phyloP scores from a whole-genome alignment of 2,329 filamentous ascomycete genomes.

The Cladophialophora chaetospira region DNA sequence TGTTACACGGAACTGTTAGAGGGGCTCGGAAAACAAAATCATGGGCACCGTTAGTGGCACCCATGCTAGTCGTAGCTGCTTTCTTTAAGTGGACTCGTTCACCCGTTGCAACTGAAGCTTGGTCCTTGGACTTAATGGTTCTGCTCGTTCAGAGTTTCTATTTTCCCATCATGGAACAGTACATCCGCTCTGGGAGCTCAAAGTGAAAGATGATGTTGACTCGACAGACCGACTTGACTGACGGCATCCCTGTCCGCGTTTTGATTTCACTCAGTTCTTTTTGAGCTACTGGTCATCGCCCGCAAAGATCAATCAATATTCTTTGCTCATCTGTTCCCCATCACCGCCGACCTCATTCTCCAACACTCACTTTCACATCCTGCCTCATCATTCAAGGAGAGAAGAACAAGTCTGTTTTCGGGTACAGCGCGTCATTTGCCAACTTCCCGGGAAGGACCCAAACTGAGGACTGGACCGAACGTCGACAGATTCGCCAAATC shows the following conservation, averaged over 20 bases:
- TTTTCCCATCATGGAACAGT: neutral
- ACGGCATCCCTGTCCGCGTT: too few relatives aligned
- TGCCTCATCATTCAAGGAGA: neutral
- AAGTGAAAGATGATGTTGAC: neutral
- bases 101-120: neutral
- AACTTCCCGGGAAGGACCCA: too few relatives aligned
- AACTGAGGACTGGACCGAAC: too few relatives aligned
- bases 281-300: neutral
- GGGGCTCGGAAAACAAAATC: neutral
- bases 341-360: neutral
- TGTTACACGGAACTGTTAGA: neutral
- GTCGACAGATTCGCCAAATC: too few relatives aligned
- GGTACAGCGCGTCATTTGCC: neutral
- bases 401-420: neutral
- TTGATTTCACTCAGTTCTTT: too few relatives aligned
- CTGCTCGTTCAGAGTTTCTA: neutral
- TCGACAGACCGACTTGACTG: too few relatives aligned
- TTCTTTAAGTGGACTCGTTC: neutral
- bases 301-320: neutral
- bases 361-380: neutral
- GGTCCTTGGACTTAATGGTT: neutral
- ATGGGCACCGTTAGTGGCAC: conserved; percentile 4
- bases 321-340: neutral
- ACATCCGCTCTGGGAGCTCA: neutral
- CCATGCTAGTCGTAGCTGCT: neutral